Conservation (phyloP, 192 early-diverging fungal genomes). For the Linnemannia schmuckeri region DNA sequence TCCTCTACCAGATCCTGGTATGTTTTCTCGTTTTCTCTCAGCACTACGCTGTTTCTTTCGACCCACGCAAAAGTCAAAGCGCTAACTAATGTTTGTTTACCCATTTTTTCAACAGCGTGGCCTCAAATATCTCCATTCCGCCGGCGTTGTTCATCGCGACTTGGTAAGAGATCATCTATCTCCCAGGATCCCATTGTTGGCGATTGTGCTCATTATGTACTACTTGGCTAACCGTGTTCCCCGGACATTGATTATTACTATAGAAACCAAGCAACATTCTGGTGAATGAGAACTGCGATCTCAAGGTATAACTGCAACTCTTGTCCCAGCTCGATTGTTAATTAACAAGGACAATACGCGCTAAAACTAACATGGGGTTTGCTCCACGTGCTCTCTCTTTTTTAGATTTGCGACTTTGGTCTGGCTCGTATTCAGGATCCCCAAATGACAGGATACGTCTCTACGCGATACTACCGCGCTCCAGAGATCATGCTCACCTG, state of each 20-base stretch:
- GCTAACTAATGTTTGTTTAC: background rate
- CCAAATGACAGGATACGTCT: conserved; percentile 98
- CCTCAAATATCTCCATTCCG: conserved; percentile 95
- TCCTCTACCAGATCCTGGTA: conserved; percentile 94
- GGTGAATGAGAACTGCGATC: conserved; percentile 97
- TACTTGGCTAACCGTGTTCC: background rate
- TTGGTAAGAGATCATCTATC: conserved; percentile 63
- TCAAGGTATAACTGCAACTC: conserved; percentile 67
- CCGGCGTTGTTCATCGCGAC: conserved; percentile 96
- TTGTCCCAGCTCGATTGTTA: background rate
- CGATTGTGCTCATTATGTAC: background rate
- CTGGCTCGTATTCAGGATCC: conserved; percentile 94
- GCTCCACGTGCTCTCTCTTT: background rate
- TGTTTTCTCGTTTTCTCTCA: conserved; percentile 21
- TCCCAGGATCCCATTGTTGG: background rate
- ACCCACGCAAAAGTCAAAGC: background rate
- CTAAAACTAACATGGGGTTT: background rate
- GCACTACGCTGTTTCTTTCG: background rate
- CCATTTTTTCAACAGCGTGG: conserved; percentile 68
- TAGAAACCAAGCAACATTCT: conserved; percentile 91
- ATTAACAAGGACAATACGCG: background rate
- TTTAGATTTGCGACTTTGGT: conserved; percentile 93
- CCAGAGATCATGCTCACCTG: conserved; percentile 99
- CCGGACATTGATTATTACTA: background rate
- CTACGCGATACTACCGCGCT: conserved; percentile 98